Conservation (phyloP, 139 green algal genomes). For the Closterium sp. region DNA sequence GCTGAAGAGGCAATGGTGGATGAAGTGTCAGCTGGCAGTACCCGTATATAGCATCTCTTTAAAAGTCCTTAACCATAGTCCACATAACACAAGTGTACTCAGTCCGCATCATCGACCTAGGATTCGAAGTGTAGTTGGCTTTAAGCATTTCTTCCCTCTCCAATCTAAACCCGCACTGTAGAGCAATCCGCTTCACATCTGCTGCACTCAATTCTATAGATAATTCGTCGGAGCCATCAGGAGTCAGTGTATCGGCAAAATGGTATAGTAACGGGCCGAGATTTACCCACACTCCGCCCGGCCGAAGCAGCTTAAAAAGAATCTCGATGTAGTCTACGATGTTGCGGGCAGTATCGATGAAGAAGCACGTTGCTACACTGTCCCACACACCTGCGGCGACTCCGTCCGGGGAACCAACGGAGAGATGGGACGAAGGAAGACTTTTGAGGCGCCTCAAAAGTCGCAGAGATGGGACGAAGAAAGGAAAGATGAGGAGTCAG, state of each 20-base stretch:
- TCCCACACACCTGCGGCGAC: slow-evolving; percentile 69
- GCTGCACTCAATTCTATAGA: slow-evolving; percentile 46
- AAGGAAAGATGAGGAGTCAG: neutral
- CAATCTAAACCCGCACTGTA: slow-evolving; percentile 27
- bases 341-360: slow-evolving; percentile 98
- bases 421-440: neutral
- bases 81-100: slow-evolving; percentile 49
- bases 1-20: too few relatives aligned
- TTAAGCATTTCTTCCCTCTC: slow-evolving; percentile 13
- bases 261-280: slow-evolving; percentile 95
- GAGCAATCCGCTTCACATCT: slow-evolving; percentile 37
- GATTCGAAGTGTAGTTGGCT: slow-evolving; percentile 51
- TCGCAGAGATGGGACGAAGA: neutral
- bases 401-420: neutral
- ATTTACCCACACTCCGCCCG: slow-evolving; percentile 77
- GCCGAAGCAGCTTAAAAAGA: slow-evolving; percentile 59
- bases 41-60: too few relatives aligned
- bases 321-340: slow-evolving; percentile 92
- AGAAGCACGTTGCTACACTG: slow-evolving; percentile 91
- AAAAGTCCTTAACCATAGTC: slow-evolving; percentile 46
- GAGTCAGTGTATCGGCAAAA: slow-evolving; percentile 69
- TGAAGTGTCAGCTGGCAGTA: too few relatives aligned
- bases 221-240: slow-evolving; percentile 31
- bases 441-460: too few relatives aligned
- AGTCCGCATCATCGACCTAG: slow-evolving; percentile 45